These are phyloP conservation scores for Zoysia matrella DNA, from an alignment of 202 grass and related monocot species.

Conservation along the genomic window DNA sequence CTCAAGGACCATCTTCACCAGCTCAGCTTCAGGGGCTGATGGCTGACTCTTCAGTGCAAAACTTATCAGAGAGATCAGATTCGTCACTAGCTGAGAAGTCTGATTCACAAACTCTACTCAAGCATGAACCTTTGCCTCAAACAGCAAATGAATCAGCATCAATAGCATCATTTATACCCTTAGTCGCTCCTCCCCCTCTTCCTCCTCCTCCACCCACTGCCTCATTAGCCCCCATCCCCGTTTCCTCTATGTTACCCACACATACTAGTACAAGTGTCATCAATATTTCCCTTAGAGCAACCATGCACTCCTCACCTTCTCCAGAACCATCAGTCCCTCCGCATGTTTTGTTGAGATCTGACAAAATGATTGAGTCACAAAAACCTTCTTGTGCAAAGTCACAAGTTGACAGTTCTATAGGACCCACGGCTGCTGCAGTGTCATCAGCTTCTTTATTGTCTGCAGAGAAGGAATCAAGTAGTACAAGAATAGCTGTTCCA, in stretches of 20 bases:
- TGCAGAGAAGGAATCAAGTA: constrained; percentile 36
- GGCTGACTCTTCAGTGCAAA: constrained; percentile 31
- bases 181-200: constrained; percentile 41
- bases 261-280: constrained; percentile 37
- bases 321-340: constrained; percentile 42
- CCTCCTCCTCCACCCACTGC: constrained; percentile 54
- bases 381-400: constrained; percentile 38
- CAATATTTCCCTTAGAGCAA: constrained; percentile 51
- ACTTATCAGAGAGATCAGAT: constrained; percentile 23
- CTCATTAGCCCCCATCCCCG: constrained; percentile 52
- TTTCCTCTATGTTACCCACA: constrained; percentile 35
- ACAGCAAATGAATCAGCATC: constrained; percentile 41
- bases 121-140: constrained; percentile 32
- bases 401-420: constrained; percentile 35
- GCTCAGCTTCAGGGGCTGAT: background rate
- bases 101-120: constrained; percentile 43
- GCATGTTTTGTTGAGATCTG: constrained; percentile 7
- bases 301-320: constrained; percentile 39
- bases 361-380: constrained; percentile 32
- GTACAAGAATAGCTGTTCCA: constrained; percentile 21
- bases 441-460: constrained; percentile 25
- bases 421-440: background rate
- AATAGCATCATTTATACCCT: constrained; percentile 35
- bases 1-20: constrained; percentile 7
- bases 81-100: constrained; percentile 21